phyloP scores from a whole-genome alignment of 495 filamentous ascomycete genomes.

The Trichodelitschia bisporula region DNA sequence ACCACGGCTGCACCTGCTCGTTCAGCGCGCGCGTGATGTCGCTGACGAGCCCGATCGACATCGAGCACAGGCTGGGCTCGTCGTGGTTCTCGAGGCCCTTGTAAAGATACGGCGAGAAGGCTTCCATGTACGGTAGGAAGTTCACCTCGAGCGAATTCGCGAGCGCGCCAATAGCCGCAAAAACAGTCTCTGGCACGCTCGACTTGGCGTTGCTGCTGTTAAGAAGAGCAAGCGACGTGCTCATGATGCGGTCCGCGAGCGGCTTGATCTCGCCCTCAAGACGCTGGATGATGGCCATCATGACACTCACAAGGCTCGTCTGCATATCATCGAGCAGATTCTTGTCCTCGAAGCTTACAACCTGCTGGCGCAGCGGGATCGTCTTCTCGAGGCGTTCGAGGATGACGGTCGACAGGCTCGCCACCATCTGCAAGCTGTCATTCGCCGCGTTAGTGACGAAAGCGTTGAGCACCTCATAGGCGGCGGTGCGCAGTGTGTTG shows the following conservation, averaged over 20 bases:
- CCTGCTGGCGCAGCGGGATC: slow-evolving; percentile 71
- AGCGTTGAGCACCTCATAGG: slow-evolving; percentile 90
- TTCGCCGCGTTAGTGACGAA: slow-evolving; percentile 78
- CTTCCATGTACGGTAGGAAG: slow-evolving; percentile 90
- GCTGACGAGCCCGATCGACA: slow-evolving; percentile 93
- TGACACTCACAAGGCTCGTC: slow-evolving; percentile 73
- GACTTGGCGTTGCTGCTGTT: slow-evolving; percentile 60
- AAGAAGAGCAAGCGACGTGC: slow-evolving; percentile 57
- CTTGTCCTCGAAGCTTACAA: slow-evolving; percentile 88
- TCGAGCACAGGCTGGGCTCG: slow-evolving; percentile 75
- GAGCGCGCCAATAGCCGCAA: slow-evolving; percentile 68
- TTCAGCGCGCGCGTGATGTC: slow-evolving; percentile 84
- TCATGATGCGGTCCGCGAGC: slow-evolving; percentile 84
- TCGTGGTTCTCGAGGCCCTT: slow-evolving; percentile 87
- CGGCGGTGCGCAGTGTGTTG: slow-evolving; percentile 81
- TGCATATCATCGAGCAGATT: slow-evolving; percentile 93
- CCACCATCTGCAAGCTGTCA: slow-evolving; percentile 61
- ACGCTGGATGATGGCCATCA: slow-evolving; percentile 77
- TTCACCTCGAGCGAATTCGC: slow-evolving; percentile 74
- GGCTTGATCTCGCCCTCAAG: slow-evolving; percentile 79
- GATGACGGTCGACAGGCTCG: slow-evolving; percentile 55
- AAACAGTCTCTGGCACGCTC: slow-evolving; percentile 78
- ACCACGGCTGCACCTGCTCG: slow-evolving; percentile 73
- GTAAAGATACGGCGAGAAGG: slow-evolving; percentile 74
- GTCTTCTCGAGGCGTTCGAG: slow-evolving; percentile 79